Evolutionary conservation across 2,329 filamentous ascomycete genomes (phyloP).

Genomic region (Cladobotryum mycophilum): DNA sequence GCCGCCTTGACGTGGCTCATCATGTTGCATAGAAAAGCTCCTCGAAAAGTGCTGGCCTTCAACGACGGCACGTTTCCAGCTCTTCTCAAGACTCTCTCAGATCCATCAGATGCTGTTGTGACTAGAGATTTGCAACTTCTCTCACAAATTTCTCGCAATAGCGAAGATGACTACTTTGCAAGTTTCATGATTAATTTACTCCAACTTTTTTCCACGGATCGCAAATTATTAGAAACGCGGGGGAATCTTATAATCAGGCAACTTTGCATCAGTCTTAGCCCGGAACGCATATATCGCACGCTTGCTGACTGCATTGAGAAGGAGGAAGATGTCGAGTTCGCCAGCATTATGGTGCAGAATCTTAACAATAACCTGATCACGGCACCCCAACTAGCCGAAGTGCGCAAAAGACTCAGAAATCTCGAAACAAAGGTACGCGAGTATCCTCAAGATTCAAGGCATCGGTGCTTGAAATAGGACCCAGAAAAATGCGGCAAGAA

Average conservation of each 20-base stretch:
- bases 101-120: slow-evolving; percentile 91
- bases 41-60: slow-evolving; percentile 85
- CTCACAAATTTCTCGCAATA: slow-evolving; percentile 93
- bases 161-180: slow-evolving; percentile 93
- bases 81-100: slow-evolving; percentile 89
- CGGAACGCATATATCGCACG: slow-evolving; percentile 91
- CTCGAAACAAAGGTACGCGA: slow-evolving; percentile 68
- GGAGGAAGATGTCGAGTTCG: slow-evolving; percentile 97
- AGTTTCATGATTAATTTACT: slow-evolving; percentile 97
- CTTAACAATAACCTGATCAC: slow-evolving; percentile 99
- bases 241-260: slow-evolving; percentile 97
- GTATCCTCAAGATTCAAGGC: neutral
- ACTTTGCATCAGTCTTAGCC: slow-evolving; percentile 84
- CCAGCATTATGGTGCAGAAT: slow-evolving; percentile 99
- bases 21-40: slow-evolving; percentile 94
- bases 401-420: slow-evolving; percentile 84
- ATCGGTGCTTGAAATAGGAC: too few relatives aligned
- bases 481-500: slow-evolving; percentile 14
- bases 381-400: slow-evolving; percentile 83
- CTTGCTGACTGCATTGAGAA: slow-evolving; percentile 95
- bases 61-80: slow-evolving; percentile 97
- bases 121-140: slow-evolving; percentile 89
- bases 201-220: slow-evolving; percentile 91
- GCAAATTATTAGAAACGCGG: slow-evolving; percentile 80
- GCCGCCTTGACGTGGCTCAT: slow-evolving; percentile 94